Evolutionary conservation across 129 eudicot species (phyloP), one percentile per base, ranked within the genome.

Genomic region (Flaveria bidentis): DNA sequence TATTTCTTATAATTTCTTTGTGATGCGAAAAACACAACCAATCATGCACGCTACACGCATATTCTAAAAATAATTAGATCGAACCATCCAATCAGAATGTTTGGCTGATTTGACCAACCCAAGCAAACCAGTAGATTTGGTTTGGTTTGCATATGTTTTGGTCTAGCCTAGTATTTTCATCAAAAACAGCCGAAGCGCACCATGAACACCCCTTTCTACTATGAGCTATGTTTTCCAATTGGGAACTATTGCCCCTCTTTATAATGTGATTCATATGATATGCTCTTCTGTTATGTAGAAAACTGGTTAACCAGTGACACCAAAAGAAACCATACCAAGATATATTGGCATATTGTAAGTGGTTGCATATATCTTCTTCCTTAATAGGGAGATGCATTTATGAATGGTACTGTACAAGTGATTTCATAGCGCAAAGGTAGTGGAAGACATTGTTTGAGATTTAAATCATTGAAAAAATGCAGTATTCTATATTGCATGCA

Each of bases 401-500:
- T 15, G 46, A 30, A 63, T 63, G 6, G 46, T 33, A 63, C 12
- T 63, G 22, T 63, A 63, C 69, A 63, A 63, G 69, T 30, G 69
- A 63, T 26, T 13, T 10, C 42, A 8, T 26, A 6, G 67, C 2
- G 4, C 17, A 61, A 30, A 61, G 67, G 65, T 16, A 33, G 22
- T 63, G 5, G 44, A 63, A 63, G 69, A 14, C 69, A 63, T 63
- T 63, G 44, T 33, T 63, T 44, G 14, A 63, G 15, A 63, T 46
- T 13, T 30, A 63, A 63, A 63, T 63, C 46, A 30, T 14, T 30
- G 45, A 67, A 77, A 41, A 77, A 52, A 49, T 41, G 41, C 39
- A 51, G 49, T 39, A 49, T 52, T 76, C 56, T 53, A 51, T 50
- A 50, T 76, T 11, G 67, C 68, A 64, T 52, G 70, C 75, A 55